phyloP scores from a whole-genome alignment of 1,284 basidiomycete species.

The Ustilago vetiveriae region DNA sequence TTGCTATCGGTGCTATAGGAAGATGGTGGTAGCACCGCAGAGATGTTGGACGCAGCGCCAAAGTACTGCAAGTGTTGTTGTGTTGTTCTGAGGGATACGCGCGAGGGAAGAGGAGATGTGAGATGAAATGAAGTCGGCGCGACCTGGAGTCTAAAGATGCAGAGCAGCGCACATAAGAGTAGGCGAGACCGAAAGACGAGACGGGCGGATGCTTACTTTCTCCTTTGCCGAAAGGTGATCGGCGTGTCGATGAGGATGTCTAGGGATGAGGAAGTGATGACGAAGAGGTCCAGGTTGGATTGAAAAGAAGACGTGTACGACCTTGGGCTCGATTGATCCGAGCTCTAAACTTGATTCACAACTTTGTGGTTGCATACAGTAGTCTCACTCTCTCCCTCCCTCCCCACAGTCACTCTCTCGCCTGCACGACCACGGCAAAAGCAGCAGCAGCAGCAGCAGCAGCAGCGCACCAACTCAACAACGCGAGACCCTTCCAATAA shows the following conservation, averaged over 20 bases:
- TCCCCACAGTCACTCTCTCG: constrained; percentile 2
- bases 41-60: too few species aligned
- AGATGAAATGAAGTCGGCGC: constrained; percentile 21
- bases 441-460: too few species aligned
- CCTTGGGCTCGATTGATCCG: not conserved
- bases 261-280: not conserved
- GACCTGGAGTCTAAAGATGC: not conserved
- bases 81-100: not conserved
- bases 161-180: not conserved
- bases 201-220: too few species aligned
- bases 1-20: too few species aligned
- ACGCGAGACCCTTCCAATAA: constrained; percentile 10
- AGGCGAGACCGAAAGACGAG: too few species aligned
- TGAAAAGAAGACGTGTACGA: not conserved
- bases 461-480: not conserved
- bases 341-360: not conserved
- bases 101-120: not conserved
- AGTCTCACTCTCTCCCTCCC: not conserved
- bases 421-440: not conserved
- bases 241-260: not conserved
- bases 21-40: too few species aligned
- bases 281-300: not conserved
- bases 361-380: too few species aligned
- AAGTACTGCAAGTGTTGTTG: too few species aligned
- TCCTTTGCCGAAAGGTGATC: not conserved